phyloP scores from a whole-genome alignment of 306 rosid species.

The Abrus pulchellus region DNA sequence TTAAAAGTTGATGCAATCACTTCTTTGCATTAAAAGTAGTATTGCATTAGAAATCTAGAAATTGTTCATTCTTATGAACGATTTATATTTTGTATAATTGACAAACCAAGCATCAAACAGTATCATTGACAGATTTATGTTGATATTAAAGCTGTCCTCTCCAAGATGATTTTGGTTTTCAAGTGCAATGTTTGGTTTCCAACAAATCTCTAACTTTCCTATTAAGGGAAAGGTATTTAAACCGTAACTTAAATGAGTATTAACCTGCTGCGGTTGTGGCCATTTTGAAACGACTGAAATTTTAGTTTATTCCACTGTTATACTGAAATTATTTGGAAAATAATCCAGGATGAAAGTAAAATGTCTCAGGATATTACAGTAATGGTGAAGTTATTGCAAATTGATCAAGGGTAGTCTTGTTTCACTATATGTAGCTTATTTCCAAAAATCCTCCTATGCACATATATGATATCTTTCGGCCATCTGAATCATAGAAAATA shows the following conservation, averaged over 20 bases:
- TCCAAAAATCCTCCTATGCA: background rate
- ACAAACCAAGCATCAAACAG: background rate
- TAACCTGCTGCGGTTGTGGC: background rate
- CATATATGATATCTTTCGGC: background rate
- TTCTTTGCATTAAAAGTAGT: background rate
- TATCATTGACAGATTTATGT: background rate
- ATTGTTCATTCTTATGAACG: background rate
- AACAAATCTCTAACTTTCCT: slow-evolving; percentile 14
- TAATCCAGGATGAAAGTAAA: background rate
- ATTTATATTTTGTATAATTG: background rate
- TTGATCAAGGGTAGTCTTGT: background rate
- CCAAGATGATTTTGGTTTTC: slow-evolving; percentile 3
- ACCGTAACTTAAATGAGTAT: slow-evolving; percentile 23
- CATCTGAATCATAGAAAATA: slow-evolving; percentile 10
- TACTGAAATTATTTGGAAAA: background rate
- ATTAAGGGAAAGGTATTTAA: slow-evolving; percentile 16
- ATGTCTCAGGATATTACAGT: background rate
- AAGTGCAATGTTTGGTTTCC: background rate
- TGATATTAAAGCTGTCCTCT: background rate
- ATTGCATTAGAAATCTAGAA: background rate
- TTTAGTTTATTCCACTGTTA: background rate
- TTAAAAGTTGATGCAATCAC: background rate
- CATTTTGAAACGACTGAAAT: background rate
- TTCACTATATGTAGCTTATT: background rate
- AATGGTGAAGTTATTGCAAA: background rate